These are phyloP conservation scores for Fusarium heterosporum DNA, from an alignment of 2,329 filamentous ascomycete species.

Conservation along the genomic window DNA sequence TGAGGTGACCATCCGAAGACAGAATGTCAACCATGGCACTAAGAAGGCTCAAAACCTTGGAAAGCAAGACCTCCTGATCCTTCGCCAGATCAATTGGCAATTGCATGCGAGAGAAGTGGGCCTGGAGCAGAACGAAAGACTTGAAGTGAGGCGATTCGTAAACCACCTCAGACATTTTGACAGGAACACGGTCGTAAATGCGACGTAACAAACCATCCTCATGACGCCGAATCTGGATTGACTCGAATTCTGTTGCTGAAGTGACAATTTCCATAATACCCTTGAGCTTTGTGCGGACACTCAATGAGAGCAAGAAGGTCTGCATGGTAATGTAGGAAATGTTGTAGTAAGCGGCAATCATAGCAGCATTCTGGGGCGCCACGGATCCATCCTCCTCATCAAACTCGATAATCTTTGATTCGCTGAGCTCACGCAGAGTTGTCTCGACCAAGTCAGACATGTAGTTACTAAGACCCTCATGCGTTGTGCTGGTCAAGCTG, in stretches of 20 bases:
- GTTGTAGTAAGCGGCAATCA: constrained; percentile 99
- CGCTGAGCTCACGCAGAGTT: constrained; percentile 88
- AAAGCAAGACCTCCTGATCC: constrained; percentile 89
- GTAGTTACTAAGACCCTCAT: constrained; percentile 93
- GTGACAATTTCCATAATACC: constrained; percentile 97
- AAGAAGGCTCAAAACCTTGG: constrained; percentile 86
- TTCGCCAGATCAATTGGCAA: constrained; percentile 95
- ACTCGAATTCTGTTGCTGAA: constrained; percentile 95
- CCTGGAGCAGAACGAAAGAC: constrained; percentile 95
- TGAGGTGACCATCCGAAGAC: constrained; percentile 94
- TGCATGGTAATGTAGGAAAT: constrained; percentile 99
- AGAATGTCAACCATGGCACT: constrained; percentile 95
- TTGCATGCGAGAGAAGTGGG: constrained; percentile 97
- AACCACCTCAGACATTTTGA: constrained; percentile 89
- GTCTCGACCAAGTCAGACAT: constrained; percentile 95
- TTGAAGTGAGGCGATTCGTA: constrained; percentile 99
- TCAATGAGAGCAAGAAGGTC: constrained; percentile 93
- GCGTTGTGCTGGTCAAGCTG: constrained; percentile 85
- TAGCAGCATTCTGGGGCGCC: constrained; percentile 90
- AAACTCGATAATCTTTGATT: constrained; percentile 95
- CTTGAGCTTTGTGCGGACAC: constrained; percentile 91
- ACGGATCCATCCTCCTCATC: constrained; percentile 94
- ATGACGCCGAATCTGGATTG: constrained; percentile 92
- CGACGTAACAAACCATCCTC: constrained; percentile 88
- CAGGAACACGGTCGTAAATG: constrained; percentile 93